Percentiles rank a stretch among this genome's conserved stretches.
Conservation (phyloP, 176 grass and related monocot genomes). For the Bonia amplexicaulis region DNA sequence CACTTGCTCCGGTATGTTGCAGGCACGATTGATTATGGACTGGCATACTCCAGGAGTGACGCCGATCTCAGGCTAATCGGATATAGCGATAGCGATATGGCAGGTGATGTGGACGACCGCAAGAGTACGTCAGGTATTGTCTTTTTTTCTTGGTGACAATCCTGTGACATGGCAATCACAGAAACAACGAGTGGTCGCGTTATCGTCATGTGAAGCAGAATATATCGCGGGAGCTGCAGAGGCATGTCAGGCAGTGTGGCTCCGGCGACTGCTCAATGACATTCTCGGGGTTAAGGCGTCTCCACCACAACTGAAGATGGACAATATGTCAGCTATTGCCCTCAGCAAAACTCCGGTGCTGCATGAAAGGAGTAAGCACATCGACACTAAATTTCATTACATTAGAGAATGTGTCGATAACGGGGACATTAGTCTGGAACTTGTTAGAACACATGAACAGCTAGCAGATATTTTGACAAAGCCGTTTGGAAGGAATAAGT, state of each 20-base stretch:
- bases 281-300: rapidly evolving
- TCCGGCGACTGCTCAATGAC: rapidly evolving
- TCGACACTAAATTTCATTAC: too few species aligned
- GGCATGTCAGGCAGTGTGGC: background rate
- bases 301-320: rapidly evolving
- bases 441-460: too few species aligned
- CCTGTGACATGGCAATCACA: background rate
- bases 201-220: background rate
- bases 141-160: background rate
- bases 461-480: too few species aligned
- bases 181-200: background rate
- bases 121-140: rapidly evolving
- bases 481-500: too few species aligned
- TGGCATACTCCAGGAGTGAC: rapidly evolving
- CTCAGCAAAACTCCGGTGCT: background rate
- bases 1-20: rapidly evolving
- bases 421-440: rapidly evolving
- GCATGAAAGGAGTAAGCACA: background rate
- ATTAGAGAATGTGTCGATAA: too few species aligned
- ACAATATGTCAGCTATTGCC: background rate
- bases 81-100: background rate
- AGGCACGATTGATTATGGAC: rapidly evolving
- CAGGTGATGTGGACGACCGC: background rate
- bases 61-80: rapidly evolving
- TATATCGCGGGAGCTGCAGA: background rate